Percentiles rank a stretch among this genome's conserved stretches.
phyloP scores from a whole-genome alignment of 2,329 filamentous ascomycete genomes.

The Xylariales sp. region DNA sequence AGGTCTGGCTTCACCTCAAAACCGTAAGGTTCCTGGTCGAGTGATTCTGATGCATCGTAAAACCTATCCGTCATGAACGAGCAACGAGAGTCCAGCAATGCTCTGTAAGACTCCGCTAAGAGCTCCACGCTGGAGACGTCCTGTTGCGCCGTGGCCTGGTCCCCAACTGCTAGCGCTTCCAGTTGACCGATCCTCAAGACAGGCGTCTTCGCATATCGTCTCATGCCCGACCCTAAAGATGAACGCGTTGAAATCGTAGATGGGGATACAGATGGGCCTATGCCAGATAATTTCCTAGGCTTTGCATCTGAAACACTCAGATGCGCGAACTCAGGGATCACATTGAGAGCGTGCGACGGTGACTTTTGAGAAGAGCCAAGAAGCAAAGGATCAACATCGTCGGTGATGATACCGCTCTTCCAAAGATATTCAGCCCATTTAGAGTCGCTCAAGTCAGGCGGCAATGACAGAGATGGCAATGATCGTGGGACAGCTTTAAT shows the following conservation, averaged over 20 bases:
- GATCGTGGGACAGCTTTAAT: conserved; percentile 4
- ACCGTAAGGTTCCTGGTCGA: conserved; percentile 1
- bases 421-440: conserved; percentile 26
- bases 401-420: conserved; percentile 20
- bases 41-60: not conserved
- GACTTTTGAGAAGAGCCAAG: conserved; percentile 10
- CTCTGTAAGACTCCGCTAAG: conserved; percentile 47
- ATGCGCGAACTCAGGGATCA: conserved; percentile 27
- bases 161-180: conserved; percentile 24
- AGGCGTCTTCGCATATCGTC: conserved; percentile 48
- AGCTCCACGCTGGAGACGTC: conserved; percentile 36
- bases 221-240: conserved; percentile 22
- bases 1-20: not conserved
- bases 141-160: not conserved
- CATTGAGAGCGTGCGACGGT: conserved; percentile 9
- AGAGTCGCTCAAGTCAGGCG: conserved; percentile 17
- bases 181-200: conserved; percentile 46
- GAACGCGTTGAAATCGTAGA: conserved; percentile 18
- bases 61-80: conserved; percentile 25
- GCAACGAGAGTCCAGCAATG: conserved; percentile 37
- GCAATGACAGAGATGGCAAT: conserved; percentile 9
- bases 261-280: conserved; percentile 4
- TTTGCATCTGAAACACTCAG: conserved; percentile 25
- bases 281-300: conserved; percentile 16
- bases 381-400: conserved; percentile 9